phyloP scores from a whole-genome alignment of 441 rosid species.

The Sinapis alba region DNA sequence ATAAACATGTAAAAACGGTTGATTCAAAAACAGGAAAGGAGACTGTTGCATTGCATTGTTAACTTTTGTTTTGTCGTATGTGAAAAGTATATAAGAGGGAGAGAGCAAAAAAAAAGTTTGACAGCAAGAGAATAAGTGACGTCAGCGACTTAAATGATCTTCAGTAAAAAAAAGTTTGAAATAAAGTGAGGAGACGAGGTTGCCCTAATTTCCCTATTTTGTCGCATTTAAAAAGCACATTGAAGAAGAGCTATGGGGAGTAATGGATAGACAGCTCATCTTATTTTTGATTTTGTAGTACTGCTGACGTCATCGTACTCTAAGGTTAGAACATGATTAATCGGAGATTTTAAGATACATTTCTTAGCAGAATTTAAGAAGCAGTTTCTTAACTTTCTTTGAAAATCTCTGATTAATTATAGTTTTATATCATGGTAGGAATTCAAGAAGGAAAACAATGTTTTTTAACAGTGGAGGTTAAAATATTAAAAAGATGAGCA shows the following conservation, averaged over 20 bases:
- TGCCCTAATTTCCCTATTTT: not conserved
- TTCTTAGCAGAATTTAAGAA: too few relatives aligned
- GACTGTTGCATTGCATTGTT: not conserved
- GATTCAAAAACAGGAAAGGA: not conserved
- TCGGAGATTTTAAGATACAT: too few relatives aligned
- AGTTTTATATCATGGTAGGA: not conserved
- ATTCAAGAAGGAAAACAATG: not conserved
- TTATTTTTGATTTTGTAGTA: not conserved
- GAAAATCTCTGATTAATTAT: too few relatives aligned
- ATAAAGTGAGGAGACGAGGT: not conserved
- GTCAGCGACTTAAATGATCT: not conserved
- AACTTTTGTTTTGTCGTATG: not conserved
- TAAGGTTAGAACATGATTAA: too few relatives aligned
- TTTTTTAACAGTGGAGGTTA: not conserved
- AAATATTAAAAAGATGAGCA: not conserved
- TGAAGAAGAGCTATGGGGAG: not conserved
- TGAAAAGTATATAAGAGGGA: not conserved
- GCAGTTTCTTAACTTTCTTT: too few relatives aligned
- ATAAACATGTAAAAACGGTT: not conserved
- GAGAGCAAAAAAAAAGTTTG: not conserved
- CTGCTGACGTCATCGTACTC: not conserved
- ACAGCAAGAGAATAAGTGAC: not conserved
- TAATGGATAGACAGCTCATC: not conserved
- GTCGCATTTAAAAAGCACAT: not conserved
- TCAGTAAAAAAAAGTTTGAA: not conserved